A percentile compares a stretch with the other conserved stretches of the same genome.
phyloP scores from a whole-genome alignment of 2,329 filamentous ascomycete species.

The Calonectria multiphialidica region DNA sequence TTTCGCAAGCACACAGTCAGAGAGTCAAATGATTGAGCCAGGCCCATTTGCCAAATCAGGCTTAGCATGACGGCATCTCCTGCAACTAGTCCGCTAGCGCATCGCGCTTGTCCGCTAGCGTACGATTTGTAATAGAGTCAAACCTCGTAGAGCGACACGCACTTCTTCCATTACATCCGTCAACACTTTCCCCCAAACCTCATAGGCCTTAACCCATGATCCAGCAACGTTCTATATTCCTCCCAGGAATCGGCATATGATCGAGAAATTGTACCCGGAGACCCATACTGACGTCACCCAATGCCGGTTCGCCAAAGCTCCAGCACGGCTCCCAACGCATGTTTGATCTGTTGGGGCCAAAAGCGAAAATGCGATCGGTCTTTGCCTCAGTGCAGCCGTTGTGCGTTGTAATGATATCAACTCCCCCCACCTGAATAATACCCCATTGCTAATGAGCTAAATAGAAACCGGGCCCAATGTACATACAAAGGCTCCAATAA shows the following conservation, averaged over 20 bases:
- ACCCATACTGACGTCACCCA: neutral
- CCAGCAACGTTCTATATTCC: neutral
- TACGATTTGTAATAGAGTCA: neutral
- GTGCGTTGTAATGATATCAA: neutral
- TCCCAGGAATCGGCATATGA: neutral
- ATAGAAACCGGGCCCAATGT: neutral
- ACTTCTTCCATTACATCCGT: neutral
- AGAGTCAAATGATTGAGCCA: neutral
- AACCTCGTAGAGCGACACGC: neutral
- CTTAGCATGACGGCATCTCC: neutral
- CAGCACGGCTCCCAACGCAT: neutral
- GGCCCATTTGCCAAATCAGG: neutral
- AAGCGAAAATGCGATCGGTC: neutral
- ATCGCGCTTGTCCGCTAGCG: neutral
- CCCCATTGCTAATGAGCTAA: neutral
- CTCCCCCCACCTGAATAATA: neutral
- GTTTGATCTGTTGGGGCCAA: neutral
- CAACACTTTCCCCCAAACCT: neutral
- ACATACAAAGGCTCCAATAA: neutral
- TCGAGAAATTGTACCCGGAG: neutral
- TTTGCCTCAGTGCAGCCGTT: neutral
- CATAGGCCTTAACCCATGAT: neutral
- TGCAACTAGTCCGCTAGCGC: constrained; percentile 5
- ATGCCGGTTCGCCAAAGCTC: neutral
- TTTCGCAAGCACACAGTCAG: no score